These are phyloP conservation scores for Debaryomyces subglobosus DNA, from an alignment of 1,139 yeast species.

Conservation along the genomic window DNA sequence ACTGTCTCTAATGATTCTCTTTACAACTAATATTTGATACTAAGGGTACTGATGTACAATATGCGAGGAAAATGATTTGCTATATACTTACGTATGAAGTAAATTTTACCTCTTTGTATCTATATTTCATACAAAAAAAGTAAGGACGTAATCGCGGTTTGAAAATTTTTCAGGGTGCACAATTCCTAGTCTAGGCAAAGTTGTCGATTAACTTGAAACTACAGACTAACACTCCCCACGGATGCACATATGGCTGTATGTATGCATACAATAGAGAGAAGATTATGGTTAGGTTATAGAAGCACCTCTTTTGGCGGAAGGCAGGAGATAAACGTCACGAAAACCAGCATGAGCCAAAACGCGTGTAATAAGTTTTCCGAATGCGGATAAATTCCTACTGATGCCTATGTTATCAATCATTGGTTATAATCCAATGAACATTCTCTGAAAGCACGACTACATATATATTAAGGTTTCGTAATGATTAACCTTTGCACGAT, in stretches of 20 bases:
- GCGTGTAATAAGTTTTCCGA: conserved; percentile 7
- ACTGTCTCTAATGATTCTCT: background rate
- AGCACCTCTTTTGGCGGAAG: background rate
- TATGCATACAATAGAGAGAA: background rate
- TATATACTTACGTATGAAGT: background rate
- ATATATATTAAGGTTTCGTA: background rate
- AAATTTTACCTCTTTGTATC: background rate
- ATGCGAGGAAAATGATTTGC: background rate
- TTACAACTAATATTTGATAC: background rate
- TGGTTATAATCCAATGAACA: background rate
- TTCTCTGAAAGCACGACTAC: background rate
- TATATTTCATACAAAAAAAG: background rate
- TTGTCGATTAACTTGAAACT: background rate
- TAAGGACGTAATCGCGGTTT: conserved; percentile 4
- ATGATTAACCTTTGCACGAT: background rate
- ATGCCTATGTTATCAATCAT: background rate
- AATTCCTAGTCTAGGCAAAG: background rate
- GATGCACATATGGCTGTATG: background rate
- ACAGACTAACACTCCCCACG: background rate
- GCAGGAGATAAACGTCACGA: background rate
- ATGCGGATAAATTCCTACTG: conserved; percentile 1
- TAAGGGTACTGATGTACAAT: background rate
- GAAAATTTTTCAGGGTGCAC: conserved; percentile 8
- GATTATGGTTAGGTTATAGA: background rate
- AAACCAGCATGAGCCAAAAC: background rate